phyloP scores from a whole-genome alignment of 306 rosid genomes.

The Prunus dulcis region DNA sequence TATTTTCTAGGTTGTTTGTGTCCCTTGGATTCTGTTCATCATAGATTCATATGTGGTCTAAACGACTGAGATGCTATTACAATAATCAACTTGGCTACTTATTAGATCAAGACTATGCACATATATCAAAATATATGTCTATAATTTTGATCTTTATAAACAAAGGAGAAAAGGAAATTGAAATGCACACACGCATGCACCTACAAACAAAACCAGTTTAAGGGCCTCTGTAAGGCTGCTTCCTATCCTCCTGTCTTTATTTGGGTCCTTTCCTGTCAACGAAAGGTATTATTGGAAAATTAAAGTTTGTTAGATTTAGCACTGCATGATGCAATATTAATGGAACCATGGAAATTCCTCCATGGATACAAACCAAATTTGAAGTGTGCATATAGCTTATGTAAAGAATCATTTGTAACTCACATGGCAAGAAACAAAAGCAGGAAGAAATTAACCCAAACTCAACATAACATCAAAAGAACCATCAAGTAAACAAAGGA shows the following conservation, averaged over 20 bases:
- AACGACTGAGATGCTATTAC: background rate
- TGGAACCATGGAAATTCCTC: background rate
- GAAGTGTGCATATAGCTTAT: background rate
- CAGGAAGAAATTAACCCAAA: background rate
- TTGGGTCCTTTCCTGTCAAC: constrained; percentile 65
- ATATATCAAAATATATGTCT: background rate
- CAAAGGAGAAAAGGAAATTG: background rate
- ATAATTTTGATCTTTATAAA: background rate
- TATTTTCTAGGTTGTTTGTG: background rate
- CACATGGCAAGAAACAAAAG: background rate
- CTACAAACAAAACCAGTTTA: constrained; percentile 82
- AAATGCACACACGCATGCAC: constrained; percentile 43
- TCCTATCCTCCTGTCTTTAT: constrained; percentile 59
- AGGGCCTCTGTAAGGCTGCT: constrained; percentile 69
- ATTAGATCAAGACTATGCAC: background rate
- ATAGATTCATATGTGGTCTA: background rate
- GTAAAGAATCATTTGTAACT: background rate
- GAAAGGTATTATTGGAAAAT: constrained; percentile 15
- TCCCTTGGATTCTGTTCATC: background rate
- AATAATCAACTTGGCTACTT: background rate
- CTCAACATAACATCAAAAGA: background rate
- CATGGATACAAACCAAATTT: background rate
- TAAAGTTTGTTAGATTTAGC: constrained; percentile 11
- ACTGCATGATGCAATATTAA: background rate
- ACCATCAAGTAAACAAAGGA: constrained; percentile 27